A percentile compares a stretch with the other conserved stretches of the same genome.
These are phyloP conservation scores for Aspergillus pseudonomiae DNA, from an alignment of 2,329 filamentous ascomycete species.

Conservation along the genomic window DNA sequence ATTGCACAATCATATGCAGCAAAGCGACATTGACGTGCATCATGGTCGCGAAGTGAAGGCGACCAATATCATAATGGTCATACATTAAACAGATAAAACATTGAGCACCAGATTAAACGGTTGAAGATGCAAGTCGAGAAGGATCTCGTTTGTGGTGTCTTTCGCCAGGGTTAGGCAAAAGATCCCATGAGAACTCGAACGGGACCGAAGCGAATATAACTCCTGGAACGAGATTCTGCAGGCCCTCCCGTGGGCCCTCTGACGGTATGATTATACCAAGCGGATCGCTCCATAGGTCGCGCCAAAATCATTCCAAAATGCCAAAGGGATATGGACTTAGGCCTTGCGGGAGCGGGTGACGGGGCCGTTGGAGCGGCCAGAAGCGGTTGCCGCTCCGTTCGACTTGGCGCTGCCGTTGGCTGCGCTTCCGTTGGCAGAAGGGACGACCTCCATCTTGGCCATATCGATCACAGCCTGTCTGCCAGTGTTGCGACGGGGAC, in stretches of 20 bases:
- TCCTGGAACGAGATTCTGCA: background rate
- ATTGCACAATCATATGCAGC: slow-evolving; percentile 18
- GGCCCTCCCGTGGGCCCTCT: background rate
- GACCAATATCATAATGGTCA: slow-evolving; percentile 33
- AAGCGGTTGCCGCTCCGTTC: slow-evolving; percentile 39
- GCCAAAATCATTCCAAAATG: slow-evolving; percentile 1
- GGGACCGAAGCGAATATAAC: background rate
- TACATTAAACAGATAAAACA: slow-evolving; percentile 32
- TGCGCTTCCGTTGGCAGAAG: slow-evolving; percentile 27
- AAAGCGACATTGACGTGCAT: slow-evolving; percentile 25
- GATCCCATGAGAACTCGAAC: background rate
- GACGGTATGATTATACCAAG: background rate
- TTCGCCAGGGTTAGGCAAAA: background rate
- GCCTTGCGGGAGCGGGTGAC: slow-evolving; percentile 53
- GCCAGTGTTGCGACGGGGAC: slow-evolving; percentile 62
- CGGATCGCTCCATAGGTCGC: background rate
- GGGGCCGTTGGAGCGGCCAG: slow-evolving; percentile 46
- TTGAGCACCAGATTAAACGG: slow-evolving; percentile 2
- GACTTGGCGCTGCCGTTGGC: slow-evolving; percentile 33
- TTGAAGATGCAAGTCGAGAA: slow-evolving; percentile 4
- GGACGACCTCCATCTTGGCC: slow-evolving; percentile 68
- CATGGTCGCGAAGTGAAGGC: slow-evolving; percentile 26
- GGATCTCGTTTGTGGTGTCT: slow-evolving; percentile 5
- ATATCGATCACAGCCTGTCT: slow-evolving; percentile 87
- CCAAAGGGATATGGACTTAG: slow-evolving; percentile 29